Evolutionary conservation across 2,329 filamentous ascomycete genomes (phyloP), one percentile per base, ranked within the genome.

Genomic region (Parastagonospora nodorum): DNA sequence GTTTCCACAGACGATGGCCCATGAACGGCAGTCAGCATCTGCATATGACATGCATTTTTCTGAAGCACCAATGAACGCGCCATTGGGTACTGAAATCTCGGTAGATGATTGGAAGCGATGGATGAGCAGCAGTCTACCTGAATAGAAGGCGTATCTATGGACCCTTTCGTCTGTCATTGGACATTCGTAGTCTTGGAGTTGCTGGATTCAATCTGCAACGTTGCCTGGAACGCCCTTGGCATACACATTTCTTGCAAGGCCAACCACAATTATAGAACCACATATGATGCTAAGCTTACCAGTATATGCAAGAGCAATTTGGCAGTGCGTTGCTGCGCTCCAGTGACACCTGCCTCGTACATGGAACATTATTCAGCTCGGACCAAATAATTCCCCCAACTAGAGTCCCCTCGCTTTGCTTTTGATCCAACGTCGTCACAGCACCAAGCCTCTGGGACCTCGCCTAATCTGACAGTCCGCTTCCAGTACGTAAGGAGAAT

Each of bases 401-500:
- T 5, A 24, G 3, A 24, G 19, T n/a, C 38, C 28, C 28, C 19
- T 29, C 24, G 5, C 16, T 28, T 10, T 27, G 9, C 37, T 7
- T 24, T 8, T 40, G 19, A 24, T 24, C 5, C 38, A 40, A 29
- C 12, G 15, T 38, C 19, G 36, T 38, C 36, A 38, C 15, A 24
- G 19, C 16, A 24, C 36, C 36, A 3, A 36, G 37, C 37, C 43
- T 43, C 24, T 28, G 9, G 15, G 27, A 30, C 36, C 12, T 42
- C 39, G 32, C 28, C 15, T 33, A n/a, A 9, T 27, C 16, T 51
- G 48, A 33, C 10, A 42, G 19, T 24, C 31, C 42, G 19, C 31
- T 24, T 37, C 15, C 11, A 46, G 48, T 51, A 47, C 48, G 48
- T 51, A 51, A 51, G n/a, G n/a, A 5, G 28, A 9, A 5, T 9